Conservation (phyloP, 208 protist genomes). For the Acanthamoeba lenticulata region DNA sequence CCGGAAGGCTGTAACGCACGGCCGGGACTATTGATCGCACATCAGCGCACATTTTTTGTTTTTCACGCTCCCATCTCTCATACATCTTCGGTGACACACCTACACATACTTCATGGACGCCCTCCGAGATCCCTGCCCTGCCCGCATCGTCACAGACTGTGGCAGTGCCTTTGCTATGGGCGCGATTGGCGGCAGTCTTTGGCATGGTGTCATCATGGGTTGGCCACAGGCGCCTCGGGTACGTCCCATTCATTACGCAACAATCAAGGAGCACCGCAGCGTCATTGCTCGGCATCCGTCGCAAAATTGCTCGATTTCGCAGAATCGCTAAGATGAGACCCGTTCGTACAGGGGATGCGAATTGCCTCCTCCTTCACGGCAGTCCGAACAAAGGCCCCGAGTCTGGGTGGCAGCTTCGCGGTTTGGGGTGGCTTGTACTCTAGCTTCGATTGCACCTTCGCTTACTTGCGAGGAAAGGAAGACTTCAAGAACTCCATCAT, state of each 20-base stretch:
- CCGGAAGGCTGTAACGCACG: not conserved
- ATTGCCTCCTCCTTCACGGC: not conserved
- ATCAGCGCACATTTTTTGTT: no score
- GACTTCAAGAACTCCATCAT: slow-evolving; percentile 68
- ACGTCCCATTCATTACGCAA: not conserved
- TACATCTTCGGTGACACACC: not conserved
- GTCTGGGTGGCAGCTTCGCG: slow-evolving; percentile 56
- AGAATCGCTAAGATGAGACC: not conserved
- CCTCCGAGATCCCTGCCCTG: slow-evolving; percentile 66
- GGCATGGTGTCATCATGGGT: slow-evolving; percentile 61
- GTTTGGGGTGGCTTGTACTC: slow-evolving; percentile 70
- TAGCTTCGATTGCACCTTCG: slow-evolving; percentile 60
- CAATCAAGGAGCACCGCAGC: no score
- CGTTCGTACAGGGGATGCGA: slow-evolving; percentile 22
- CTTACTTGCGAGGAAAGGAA: slow-evolving; percentile 50
- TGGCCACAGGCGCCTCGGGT: slow-evolving; percentile 45
- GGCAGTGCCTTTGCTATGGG: slow-evolving; percentile 69
- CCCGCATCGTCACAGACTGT: slow-evolving; percentile 60
- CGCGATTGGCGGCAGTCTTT: slow-evolving; percentile 54
- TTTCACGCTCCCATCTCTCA: not conserved
- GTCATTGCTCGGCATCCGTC: no score
- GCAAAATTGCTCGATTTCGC: no score
- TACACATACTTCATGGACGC: slow-evolving; percentile 62
- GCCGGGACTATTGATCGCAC: no score
- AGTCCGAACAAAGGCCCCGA: not conserved